Evolutionary conservation across 192 early-diverging fungal species (phyloP).

Genomic region (Neocallimastix lanati): DNA sequence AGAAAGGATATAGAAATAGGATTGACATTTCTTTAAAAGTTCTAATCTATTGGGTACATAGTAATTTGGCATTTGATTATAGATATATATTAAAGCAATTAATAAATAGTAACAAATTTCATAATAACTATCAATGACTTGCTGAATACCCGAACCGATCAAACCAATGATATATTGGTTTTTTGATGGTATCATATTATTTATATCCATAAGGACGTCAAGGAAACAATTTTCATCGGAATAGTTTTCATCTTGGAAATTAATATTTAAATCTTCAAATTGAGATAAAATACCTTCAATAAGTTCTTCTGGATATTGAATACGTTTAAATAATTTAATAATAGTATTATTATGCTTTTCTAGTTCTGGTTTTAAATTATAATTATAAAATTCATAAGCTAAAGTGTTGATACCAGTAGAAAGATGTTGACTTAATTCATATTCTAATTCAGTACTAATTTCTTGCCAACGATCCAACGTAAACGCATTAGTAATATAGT

Average conservation of each 20-base stretch:
- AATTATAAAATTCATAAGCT: not conserved
- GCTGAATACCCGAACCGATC: not conserved
- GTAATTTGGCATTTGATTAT: not conserved
- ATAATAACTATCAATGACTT: not conserved
- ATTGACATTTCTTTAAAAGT: not conserved
- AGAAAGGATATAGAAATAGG: not conserved
- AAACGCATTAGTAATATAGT: not conserved
- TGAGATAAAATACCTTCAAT: not conserved
- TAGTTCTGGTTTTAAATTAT: not conserved
- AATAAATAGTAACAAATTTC: not conserved
- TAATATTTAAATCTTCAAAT: not conserved
- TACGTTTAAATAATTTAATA: not conserved
- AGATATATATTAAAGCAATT: not conserved
- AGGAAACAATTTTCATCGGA: not conserved
- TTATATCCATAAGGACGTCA: not conserved
- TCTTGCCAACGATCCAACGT: not conserved
- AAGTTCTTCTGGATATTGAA: not conserved
- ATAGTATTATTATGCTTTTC: not conserved
- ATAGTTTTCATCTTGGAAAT: not conserved
- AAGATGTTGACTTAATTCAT: not conserved
- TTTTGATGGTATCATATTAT: not conserved
- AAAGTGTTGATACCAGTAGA: not conserved
- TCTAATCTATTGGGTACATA: not conserved
- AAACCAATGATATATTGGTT: not conserved
- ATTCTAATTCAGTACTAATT: not conserved